Evolutionary conservation across 2,329 filamentous ascomycete genomes (phyloP).

Genomic region (Proliferodiscus dingleyae): DNA sequence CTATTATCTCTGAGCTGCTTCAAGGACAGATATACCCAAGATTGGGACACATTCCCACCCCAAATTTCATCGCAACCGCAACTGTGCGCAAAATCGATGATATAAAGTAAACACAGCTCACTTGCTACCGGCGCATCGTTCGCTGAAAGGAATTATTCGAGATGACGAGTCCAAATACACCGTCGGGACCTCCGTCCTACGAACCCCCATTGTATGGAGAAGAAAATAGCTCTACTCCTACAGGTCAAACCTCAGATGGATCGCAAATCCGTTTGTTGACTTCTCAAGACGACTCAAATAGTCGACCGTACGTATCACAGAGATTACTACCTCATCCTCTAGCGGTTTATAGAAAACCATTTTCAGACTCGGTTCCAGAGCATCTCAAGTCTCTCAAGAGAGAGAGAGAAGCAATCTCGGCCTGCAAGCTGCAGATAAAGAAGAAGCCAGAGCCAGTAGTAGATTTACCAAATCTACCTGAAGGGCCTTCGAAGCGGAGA

Average conservation of each 20-base stretch:
- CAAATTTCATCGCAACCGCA: neutral
- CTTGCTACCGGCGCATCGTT: constrained; percentile 3
- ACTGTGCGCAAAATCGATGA: constrained; percentile 7
- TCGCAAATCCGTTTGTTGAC: constrained; percentile 58
- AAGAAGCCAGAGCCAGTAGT: constrained; percentile 30
- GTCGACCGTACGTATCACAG: constrained; percentile 50
- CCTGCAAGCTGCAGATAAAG: constrained; percentile 32
- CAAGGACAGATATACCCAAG: neutral
- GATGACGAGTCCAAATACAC: constrained; percentile 41
- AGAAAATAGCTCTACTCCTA: constrained; percentile 41
- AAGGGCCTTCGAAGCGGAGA: constrained; percentile 44
- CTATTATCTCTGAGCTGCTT: too few relatives aligned
- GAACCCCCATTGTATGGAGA: constrained; percentile 52
- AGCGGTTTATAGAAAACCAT: constrained; percentile 23
- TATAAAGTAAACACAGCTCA: constrained; percentile 18
- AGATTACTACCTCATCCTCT: constrained; percentile 21
- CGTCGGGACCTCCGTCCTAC: constrained; percentile 53
- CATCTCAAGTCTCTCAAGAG: constrained; percentile 34
- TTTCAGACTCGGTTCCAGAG: constrained; percentile 31
- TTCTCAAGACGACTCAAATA: constrained; percentile 52
- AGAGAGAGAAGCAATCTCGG: constrained; percentile 35
- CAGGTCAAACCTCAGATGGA: constrained; percentile 39
- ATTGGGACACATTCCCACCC: neutral
- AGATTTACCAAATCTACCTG: constrained; percentile 46
- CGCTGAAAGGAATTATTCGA: neutral